Evolutionary conservation across 345 rosid genomes (phyloP), one percentile per base, ranked within the genome.

Genomic region (Aethionema arabicum): DNA sequence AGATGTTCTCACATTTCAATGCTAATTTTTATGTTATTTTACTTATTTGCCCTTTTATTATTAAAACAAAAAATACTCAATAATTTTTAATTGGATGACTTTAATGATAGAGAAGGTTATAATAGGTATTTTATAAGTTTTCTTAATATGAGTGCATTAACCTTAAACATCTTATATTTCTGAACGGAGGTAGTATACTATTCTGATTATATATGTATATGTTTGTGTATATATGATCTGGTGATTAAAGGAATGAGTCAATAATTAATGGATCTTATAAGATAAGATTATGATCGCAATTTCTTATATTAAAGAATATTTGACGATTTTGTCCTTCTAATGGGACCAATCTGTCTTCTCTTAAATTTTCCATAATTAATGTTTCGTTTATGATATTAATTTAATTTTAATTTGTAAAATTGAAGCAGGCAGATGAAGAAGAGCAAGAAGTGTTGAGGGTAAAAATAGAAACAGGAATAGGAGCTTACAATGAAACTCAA

Each of bases 341-440:
- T 50, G 61, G 55, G 21, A 43, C 47, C 36, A n/a, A 11, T 27
- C 38, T 41, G 27, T 47, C 63, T 55, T 48, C 48, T 11, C 46
- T 31, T 32, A 21, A 36, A 4, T 60, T 12, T 60, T 68, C 29
- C 13, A 29, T 30, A 40, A 49, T 32, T 65, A 65, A 13, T 54
- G 29, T 14, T 45, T n/a, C 9, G 11, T 56, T 56, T 31, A 40
- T 27, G 12, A 21, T 40, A 59, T 6, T 50, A 31, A 38, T 33
- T 13, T 15, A 41, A 11, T 42, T 43, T 64, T 15, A 14, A 40
- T 53, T 64, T 52, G 6, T 44, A 11, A 45, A 44, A 8, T 21
- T 21, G 27, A 21, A 21, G 27, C 83, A 86, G 93, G 93, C 85
- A 30, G 84, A 82, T 11, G 89, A 86, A 72, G 81, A 78, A 32